These are phyloP conservation scores for Phytophthora sp. DNA, from an alignment of 352 stramenopile genomes.

Conservation along the genomic window DNA sequence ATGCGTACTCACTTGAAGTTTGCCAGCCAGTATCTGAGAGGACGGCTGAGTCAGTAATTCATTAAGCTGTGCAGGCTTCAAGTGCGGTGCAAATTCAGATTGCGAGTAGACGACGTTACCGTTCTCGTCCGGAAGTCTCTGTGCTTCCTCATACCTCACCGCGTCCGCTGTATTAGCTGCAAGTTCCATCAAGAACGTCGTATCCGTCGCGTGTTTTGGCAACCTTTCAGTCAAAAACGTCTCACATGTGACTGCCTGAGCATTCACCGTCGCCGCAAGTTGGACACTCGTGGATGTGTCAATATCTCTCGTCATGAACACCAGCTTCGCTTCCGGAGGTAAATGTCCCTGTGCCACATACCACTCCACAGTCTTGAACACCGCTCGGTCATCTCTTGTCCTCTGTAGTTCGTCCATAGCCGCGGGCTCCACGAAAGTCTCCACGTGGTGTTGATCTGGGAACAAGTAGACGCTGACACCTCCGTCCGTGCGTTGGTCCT, in stretches of 20 bases:
- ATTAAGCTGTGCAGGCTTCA: slow-evolving; percentile 42
- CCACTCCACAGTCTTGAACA: slow-evolving; percentile 74
- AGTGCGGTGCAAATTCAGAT: slow-evolving; percentile 66
- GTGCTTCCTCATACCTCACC: slow-evolving; percentile 52
- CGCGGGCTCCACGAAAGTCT: slow-evolving; percentile 56
- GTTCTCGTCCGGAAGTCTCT: slow-evolving; percentile 36
- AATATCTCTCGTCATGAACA: slow-evolving; percentile 67
- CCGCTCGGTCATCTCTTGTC: slow-evolving; percentile 44
- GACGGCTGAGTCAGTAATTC: slow-evolving; percentile 37
- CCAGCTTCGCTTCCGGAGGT: slow-evolving; percentile 37
- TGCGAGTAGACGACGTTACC: slow-evolving; percentile 22
- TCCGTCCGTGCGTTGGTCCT: slow-evolving; percentile 54
- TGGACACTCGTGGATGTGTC: slow-evolving; percentile 49
- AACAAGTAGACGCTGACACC: slow-evolving; percentile 66
- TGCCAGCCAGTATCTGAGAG: slow-evolving; percentile 48
- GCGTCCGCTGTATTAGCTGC: slow-evolving; percentile 67
- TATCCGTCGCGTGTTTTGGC: slow-evolving; percentile 30
- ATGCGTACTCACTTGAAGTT: slow-evolving; percentile 72
- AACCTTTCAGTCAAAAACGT: slow-evolving; percentile 54
- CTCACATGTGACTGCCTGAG: slow-evolving; percentile 63
- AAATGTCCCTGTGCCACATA: slow-evolving; percentile 56
- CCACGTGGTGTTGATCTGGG: slow-evolving; percentile 71
- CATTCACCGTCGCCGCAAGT: slow-evolving; percentile 46
- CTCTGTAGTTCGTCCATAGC: slow-evolving; percentile 46
- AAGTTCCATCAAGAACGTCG: slow-evolving; percentile 60